phyloP scores from a whole-genome alignment of 2,329 filamentous ascomycete species.

The Exophiala lecanii-corni region DNA sequence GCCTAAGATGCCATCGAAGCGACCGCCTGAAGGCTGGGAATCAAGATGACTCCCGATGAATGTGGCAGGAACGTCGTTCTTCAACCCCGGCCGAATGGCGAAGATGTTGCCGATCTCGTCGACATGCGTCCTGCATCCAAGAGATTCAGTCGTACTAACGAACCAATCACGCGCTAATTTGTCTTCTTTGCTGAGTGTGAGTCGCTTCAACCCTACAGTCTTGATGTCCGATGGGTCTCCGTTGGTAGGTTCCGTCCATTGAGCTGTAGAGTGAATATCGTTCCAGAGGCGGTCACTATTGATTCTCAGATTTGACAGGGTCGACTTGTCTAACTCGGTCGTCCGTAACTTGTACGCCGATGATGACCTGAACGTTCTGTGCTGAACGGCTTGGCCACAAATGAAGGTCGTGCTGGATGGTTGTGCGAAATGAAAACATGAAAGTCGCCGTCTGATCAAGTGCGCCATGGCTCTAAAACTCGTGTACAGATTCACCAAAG shows the following conservation, averaged over 20 bases:
- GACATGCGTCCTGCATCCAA: slow-evolving; percentile 64
- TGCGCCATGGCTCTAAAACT: too few relatives aligned
- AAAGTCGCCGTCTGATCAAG: too few relatives aligned
- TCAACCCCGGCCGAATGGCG: slow-evolving; percentile 61
- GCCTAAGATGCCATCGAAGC: slow-evolving; percentile 73
- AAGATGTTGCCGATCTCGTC: slow-evolving; percentile 81
- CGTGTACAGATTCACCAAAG: too few relatives aligned
- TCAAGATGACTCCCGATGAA: slow-evolving; percentile 39
- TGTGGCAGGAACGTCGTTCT: slow-evolving; percentile 45
- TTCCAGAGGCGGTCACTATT: slow-evolving; percentile 17
- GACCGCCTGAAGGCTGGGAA: slow-evolving; percentile 55
- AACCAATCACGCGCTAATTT: slow-evolving; percentile 73
- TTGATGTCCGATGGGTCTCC: slow-evolving; percentile 11
- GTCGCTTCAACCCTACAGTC: slow-evolving; percentile 38
- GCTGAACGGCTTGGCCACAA: too few relatives aligned
- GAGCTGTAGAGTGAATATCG: slow-evolving; percentile 18
- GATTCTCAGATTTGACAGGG: slow-evolving; percentile 9
- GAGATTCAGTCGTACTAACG: slow-evolving; percentile 53
- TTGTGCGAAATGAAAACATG: too few relatives aligned
- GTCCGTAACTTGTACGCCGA: slow-evolving; percentile 3
- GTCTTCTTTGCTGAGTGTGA: slow-evolving; percentile 68
- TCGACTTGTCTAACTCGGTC: slow-evolving; percentile 10
- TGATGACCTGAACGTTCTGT: slow-evolving; percentile 9
- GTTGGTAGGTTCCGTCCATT: slow-evolving; percentile 13
- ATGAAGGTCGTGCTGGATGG: too few relatives aligned